These are phyloP conservation scores for Ascochyta rabiei DNA, from an alignment of 2,329 filamentous ascomycete species.

Conservation along the genomic window DNA sequence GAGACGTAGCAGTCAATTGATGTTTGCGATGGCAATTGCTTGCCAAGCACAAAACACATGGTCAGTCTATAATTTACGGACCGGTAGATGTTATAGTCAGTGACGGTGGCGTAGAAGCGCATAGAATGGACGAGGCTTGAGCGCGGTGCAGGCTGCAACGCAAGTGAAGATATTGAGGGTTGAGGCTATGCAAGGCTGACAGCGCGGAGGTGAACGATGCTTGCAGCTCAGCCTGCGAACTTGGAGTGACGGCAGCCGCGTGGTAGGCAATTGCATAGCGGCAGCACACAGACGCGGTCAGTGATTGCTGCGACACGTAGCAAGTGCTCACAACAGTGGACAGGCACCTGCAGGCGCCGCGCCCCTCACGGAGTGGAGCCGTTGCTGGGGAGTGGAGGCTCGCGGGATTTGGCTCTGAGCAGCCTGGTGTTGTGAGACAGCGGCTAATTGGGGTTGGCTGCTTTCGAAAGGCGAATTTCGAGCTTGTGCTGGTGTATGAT, in stretches of 20 bases:
- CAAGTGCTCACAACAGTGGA: not conserved
- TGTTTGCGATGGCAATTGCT: too few relatives aligned
- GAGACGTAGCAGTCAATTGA: not conserved
- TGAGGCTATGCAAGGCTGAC: conserved; percentile 21
- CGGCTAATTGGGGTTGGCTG: conserved; percentile 29
- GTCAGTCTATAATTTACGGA: not conserved
- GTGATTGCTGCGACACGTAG: not conserved
- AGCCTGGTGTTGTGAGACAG: conserved; percentile 24
- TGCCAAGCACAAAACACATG: not conserved
- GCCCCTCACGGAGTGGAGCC: conserved; percentile 13
- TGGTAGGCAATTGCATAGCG: not conserved
- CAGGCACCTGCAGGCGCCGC: conserved; percentile 2
- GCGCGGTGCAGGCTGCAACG: conserved; percentile 16
- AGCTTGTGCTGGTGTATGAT: not conserved
- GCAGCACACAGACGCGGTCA: not conserved
- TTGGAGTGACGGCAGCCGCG: conserved; percentile 1
- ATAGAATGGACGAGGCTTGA: conserved; percentile 2
- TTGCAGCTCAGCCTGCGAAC: not conserved
- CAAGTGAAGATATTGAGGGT: conserved; percentile 8
- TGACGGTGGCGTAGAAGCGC: conserved; percentile 5
- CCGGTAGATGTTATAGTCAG: not conserved
- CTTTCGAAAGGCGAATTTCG: not conserved
- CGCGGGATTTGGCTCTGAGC: not conserved
- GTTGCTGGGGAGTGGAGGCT: conserved; percentile 7
- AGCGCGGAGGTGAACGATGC: not conserved